Base-by-base conservation (phyloP, 2,329 filamentous ascomycete genomes). In the Colletotrichum sidae region DNA sequence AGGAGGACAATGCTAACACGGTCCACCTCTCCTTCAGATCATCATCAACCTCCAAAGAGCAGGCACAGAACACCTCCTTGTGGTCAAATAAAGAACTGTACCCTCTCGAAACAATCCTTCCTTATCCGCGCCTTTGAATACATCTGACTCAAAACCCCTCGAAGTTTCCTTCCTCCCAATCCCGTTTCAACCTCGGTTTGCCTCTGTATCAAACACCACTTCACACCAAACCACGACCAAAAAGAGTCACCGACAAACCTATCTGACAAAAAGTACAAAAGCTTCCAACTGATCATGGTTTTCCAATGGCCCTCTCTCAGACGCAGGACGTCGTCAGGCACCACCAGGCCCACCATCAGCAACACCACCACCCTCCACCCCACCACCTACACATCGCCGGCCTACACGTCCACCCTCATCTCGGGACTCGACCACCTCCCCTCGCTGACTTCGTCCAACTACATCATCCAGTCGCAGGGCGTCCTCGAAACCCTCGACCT, bases 401-500 rank as follows among this genome's bases (percentile, higher is more conserved):
- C 46, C 46, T 7, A 13, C 46, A 9, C 46, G 2, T 6, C 46
- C 25, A 15, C 39, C 17, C 9, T 35, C 10, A 46, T 44, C 15
- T 47, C 42, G 8, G 33, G n/a, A 0, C 15, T 44, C n/a, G 6
- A 39, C 9, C 13, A 46, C 33, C 44, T 37, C 17, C 12, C 42
- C 15, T 12, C 12, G 11, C n/a, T 47, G 13, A 38, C 9, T 37
- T 17, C 8, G 11, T n/a, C 41, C 44, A 10, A n/a, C 2, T 17
- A 35, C 4, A 12, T 49, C 4, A 34, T 57, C 37, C 42, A 57
- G 44, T 49, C 55, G 0, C 55, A 57, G 45, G 55, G 55, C 8
- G 25, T 57, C 35, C 15, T 34, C 37, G 55, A 57, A 37, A 57
- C 55, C 8, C 45, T 57, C 35, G 35, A 49, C 46, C 50, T 44